phyloP scores from a whole-genome alignment of 139 green algal genomes.

The Picochlorum sp. region DNA sequence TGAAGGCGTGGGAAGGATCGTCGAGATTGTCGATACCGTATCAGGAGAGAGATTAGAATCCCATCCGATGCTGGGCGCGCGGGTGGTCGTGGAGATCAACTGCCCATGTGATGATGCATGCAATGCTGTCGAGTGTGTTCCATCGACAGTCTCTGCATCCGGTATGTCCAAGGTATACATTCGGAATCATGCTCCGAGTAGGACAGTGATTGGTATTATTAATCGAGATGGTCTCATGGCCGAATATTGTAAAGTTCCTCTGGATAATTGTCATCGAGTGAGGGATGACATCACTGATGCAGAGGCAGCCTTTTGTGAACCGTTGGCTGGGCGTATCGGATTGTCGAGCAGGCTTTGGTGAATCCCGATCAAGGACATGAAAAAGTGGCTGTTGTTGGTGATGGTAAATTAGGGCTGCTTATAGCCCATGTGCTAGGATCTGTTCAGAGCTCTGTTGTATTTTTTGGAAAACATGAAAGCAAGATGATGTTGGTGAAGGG shows the following conservation, averaged over 20 bases:
- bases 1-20: constrained; percentile 61
- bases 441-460: constrained; percentile 15
- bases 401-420: constrained; percentile 52
- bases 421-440: constrained; percentile 6
- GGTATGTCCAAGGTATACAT: constrained; percentile 26
- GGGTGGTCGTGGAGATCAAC: constrained; percentile 70
- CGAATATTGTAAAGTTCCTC: constrained; percentile 48
- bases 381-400: constrained; percentile 41
- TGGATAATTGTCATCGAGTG: constrained; percentile 51
- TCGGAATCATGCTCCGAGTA: constrained; percentile 47
- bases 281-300: constrained; percentile 41
- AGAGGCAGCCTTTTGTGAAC: constrained; percentile 59
- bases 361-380: background rate
- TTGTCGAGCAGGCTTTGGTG: constrained; percentile 54
- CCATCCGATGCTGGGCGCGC: constrained; percentile 25
- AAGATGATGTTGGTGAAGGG: constrained; percentile 54
- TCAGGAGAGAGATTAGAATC: background rate
- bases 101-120: constrained; percentile 22
- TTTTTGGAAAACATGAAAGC: constrained; percentile 45
- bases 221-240: constrained; percentile 49
- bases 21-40: constrained; percentile 4
- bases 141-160: no score
- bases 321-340: constrained; percentile 58
- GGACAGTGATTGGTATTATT: constrained; percentile 70
- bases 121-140: no score